phyloP scores from a whole-genome alignment of 2,329 filamentous ascomycete genomes.

The Macroventuria anomochaeta region DNA sequence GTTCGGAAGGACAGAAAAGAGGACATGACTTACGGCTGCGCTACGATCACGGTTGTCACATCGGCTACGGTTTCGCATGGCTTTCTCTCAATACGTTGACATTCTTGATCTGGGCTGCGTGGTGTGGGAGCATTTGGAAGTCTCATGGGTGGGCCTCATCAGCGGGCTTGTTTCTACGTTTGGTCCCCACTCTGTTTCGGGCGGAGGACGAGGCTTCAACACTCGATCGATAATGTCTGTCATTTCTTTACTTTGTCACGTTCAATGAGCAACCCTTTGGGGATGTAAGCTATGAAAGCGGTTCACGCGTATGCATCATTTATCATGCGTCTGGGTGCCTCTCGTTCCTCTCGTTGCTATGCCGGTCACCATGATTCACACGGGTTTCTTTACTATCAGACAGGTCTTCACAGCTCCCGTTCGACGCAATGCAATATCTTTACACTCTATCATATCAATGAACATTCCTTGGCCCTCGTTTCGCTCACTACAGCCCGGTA shows the following conservation, averaged over 20 bases:
- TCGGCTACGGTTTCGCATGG: slow-evolving; percentile 20
- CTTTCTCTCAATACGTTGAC: slow-evolving; percentile 23
- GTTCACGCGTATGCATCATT: slow-evolving; percentile 15
- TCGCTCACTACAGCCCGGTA: too few relatives aligned
- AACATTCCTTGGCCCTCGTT: too few relatives aligned
- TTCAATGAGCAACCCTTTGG: slow-evolving; percentile 30
- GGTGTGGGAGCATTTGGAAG: slow-evolving; percentile 16
- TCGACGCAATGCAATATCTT: slow-evolving; percentile 5
- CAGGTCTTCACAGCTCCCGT: not conserved
- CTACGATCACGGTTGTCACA: slow-evolving; percentile 34
- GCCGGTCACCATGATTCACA: not conserved
- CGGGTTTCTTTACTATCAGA: slow-evolving; percentile 4
- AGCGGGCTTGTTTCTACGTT: slow-evolving; percentile 21
- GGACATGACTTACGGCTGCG: slow-evolving; percentile 34
- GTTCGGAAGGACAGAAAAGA: slow-evolving; percentile 23
- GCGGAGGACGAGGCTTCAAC: slow-evolving; percentile 18
- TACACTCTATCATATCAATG: too few relatives aligned
- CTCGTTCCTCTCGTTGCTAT: not conserved
- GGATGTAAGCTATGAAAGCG: slow-evolving; percentile 33
- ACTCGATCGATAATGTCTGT: slow-evolving; percentile 34
- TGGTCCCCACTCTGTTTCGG: slow-evolving; percentile 17
- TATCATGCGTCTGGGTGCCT: slow-evolving; percentile 2
- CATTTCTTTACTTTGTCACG: slow-evolving; percentile 36
- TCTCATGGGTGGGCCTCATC: slow-evolving; percentile 10
- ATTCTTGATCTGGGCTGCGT: slow-evolving; percentile 25